Percentiles rank a stretch among this genome's conserved stretches.
Evolutionary conservation across 441 rosid species (phyloP).

Genomic region (Sinapis alba): DNA sequence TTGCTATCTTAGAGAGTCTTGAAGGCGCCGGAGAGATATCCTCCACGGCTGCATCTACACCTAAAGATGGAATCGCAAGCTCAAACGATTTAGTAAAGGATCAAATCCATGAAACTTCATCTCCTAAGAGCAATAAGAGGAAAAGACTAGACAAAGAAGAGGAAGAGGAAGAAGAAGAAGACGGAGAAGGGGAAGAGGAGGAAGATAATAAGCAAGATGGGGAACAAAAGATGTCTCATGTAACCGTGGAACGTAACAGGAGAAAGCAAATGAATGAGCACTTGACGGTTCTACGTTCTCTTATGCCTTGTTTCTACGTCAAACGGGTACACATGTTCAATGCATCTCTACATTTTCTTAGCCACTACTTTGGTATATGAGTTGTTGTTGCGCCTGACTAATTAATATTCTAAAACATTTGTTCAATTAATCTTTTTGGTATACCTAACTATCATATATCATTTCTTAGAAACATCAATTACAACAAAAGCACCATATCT

Average conservation of each 20-base stretch:
- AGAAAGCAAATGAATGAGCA: constrained; percentile 98
- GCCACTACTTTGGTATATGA: neutral
- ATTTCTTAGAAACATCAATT: constrained; percentile 28
- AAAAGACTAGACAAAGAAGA: constrained; percentile 27
- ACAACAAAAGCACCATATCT: constrained; percentile 21
- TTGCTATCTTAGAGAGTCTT: constrained; percentile 74
- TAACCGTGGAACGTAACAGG: constrained; percentile 93
- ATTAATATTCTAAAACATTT: neutral
- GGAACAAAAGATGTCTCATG: constrained; percentile 72
- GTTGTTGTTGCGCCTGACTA: neutral
- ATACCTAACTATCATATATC: constrained; percentile 18
- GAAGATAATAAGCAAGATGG: constrained; percentile 60
- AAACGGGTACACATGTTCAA: constrained; percentile 62
- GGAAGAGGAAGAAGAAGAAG: constrained; percentile 20
- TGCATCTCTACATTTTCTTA: neutral
- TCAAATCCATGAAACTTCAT: constrained; percentile 32
- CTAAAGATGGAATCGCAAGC: constrained; percentile 23
- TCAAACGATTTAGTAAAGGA: constrained; percentile 32
- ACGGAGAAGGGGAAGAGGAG: constrained; percentile 25
- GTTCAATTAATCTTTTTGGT: constrained; percentile 16
- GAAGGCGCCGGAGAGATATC: constrained; percentile 63
- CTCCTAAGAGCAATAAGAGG: constrained; percentile 58
- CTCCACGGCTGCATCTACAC: constrained; percentile 38
- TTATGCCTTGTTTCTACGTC: constrained; percentile 98
- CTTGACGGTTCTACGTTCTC: constrained; percentile 76